Conservation (phyloP, 768 basidiomycete species). For the Boletellus ananiceps region DNA sequence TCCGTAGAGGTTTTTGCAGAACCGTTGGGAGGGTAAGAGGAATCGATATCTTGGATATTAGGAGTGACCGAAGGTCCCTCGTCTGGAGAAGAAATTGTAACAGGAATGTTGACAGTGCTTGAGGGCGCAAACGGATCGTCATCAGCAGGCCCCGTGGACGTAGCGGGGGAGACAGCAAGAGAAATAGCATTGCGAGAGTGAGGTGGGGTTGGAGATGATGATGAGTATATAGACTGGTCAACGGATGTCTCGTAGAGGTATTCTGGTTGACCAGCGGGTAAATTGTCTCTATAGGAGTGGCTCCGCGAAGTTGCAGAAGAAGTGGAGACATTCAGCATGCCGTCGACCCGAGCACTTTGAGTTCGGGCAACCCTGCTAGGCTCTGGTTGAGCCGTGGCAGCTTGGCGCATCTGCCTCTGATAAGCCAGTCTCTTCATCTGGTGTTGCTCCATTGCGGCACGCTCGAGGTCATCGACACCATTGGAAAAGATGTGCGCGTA, state of each 20-base stretch:
- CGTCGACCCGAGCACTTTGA: constrained; percentile 55
- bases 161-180: constrained; percentile 44
- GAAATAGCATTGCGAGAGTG: constrained; percentile 37
- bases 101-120: constrained; percentile 24
- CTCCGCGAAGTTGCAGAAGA: constrained; percentile 37
- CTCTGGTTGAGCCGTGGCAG: constrained; percentile 33
- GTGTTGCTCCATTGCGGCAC: constrained; percentile 77
- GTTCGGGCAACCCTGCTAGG: constrained; percentile 38
- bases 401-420: constrained; percentile 71
- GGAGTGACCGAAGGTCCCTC: constrained; percentile 17
- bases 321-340: constrained; percentile 29
- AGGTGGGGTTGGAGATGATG: constrained; percentile 31
- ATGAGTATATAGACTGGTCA: constrained; percentile 48
- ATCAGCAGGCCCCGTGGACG: constrained; percentile 37
- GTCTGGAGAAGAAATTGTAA: constrained; percentile 28
- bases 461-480: constrained; percentile 75
- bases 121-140: constrained; percentile 72
- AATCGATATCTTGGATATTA: constrained; percentile 17
- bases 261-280: constrained; percentile 48
- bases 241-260: constrained; percentile 70
- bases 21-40: constrained; percentile 20
- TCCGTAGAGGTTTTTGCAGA: constrained; percentile 37
- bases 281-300: constrained; percentile 48
- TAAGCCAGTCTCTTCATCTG: constrained; percentile 78
- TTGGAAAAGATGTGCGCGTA: constrained; percentile 50